phyloP scores from a whole-genome alignment of 345 rosid genomes.

The Bruguiera gymnorhiza region DNA sequence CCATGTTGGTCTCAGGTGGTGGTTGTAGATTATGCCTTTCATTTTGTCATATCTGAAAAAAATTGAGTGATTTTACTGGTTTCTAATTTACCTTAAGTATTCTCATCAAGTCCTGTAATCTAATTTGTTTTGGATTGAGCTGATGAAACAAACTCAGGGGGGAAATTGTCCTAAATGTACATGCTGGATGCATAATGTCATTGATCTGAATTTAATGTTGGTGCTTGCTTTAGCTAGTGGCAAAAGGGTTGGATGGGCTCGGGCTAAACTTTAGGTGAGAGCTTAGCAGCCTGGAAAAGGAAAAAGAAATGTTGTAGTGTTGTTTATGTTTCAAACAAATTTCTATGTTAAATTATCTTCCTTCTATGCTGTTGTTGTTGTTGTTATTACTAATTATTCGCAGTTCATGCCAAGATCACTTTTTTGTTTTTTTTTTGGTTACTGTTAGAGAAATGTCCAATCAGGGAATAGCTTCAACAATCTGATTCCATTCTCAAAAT shows the following conservation, averaged over 20 bases:
- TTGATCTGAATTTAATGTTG: not conserved
- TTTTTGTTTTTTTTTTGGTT: not conserved
- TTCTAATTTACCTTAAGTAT: not conserved
- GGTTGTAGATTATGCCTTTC: not conserved
- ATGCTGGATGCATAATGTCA: not conserved
- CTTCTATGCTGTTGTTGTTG: not conserved
- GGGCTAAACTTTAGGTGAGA: not conserved
- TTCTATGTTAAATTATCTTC: not conserved
- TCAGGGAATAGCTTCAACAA: slow-evolving; percentile 88
- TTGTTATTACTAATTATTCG: not conserved
- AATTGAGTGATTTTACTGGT: too few species aligned
- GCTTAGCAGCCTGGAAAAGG: not conserved
- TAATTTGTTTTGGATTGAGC: not conserved
- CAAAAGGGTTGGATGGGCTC: not conserved
- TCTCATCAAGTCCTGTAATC: not conserved
- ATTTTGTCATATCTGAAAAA: too few species aligned
- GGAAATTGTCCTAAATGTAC: not conserved
- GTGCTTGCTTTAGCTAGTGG: not conserved
- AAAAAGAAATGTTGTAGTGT: not conserved
- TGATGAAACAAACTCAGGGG: not conserved
- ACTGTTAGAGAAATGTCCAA: slow-evolving; percentile 42
- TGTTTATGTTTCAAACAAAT: not conserved
- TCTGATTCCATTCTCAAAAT: slow-evolving; percentile 79
- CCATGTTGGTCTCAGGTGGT: not conserved
- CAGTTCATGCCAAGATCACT: not conserved